A percentile compares a stretch with the other conserved stretches of the same genome.
Conservation (phyloP, 1,284 basidiomycete species). For the Coniferiporia sulphurascens region DNA sequence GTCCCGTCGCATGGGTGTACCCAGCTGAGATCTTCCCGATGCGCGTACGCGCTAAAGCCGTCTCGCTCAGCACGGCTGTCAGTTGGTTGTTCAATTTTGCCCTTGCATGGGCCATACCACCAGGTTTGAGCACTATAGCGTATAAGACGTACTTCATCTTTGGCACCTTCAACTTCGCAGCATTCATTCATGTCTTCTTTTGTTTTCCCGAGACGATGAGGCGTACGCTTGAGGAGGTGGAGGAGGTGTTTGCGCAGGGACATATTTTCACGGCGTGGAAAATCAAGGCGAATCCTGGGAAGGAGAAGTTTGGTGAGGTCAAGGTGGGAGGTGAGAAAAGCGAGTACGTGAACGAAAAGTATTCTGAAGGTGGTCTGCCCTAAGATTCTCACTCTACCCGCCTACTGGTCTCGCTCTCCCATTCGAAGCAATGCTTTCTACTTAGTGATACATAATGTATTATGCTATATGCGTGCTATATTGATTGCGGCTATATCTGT, state of each 20-base stretch:
- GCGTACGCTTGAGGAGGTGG: conserved; percentile 69
- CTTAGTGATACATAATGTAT: not conserved
- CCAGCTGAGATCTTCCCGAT: too few species aligned
- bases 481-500: too few species aligned
- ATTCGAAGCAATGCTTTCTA: not conserved
- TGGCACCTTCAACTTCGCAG: conserved; percentile 68
- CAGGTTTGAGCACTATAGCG: conserved; percentile 37
- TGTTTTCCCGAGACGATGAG: conserved; percentile 74
- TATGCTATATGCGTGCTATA: too few species aligned
- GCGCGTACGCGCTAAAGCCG: not conserved
- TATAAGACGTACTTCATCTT: conserved; percentile 65
- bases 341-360: conserved; percentile 15
- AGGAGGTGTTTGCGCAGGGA: conserved; percentile 67
- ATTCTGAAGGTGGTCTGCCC: conserved; percentile 6
- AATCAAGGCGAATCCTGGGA: conserved; percentile 56
- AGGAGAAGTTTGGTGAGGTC: conserved; percentile 51
- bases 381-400: not conserved
- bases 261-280: conserved; percentile 70
- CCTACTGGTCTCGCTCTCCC: not conserved
- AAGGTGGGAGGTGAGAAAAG: conserved; percentile 1
- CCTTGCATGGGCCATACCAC: conserved; percentile 61
- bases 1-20: conserved; percentile 35
- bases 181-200: conserved; percentile 65
- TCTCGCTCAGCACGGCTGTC: conserved; percentile 30
- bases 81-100: conserved; percentile 77